A percentile compares a stretch with the other conserved stretches of the same genome.
Conservation (phyloP, 805 yeast species). For the Wickerhamomyces chambardii region DNA sequence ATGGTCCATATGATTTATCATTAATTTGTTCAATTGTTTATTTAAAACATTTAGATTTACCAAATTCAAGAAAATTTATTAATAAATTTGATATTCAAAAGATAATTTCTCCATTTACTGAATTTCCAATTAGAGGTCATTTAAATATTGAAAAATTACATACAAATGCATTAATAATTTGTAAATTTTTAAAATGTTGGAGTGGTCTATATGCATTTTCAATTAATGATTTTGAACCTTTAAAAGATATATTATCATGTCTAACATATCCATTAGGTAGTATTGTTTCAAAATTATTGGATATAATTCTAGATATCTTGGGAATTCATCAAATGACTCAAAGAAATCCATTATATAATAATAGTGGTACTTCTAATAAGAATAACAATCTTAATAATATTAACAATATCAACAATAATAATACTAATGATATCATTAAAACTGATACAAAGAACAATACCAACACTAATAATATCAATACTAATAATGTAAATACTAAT, state of each 20-base stretch:
- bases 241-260: conserved; percentile 52
- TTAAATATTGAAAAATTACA: conserved; percentile 47
- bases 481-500: too few relatives aligned
- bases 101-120: conserved; percentile 66
- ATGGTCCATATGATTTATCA: conserved; percentile 40
- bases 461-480: too few relatives aligned
- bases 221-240: conserved; percentile 41
- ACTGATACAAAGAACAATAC: too few relatives aligned
- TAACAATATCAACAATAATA: too few relatives aligned
- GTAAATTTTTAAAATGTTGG: conserved; percentile 60
- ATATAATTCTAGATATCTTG: conserved; percentile 61
- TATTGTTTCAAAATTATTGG: conserved; percentile 56
- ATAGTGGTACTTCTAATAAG: conserved; percentile 10
- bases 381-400: too few relatives aligned
- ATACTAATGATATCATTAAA: too few relatives aligned
- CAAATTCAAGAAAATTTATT: conserved; percentile 41
- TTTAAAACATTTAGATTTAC: conserved; percentile 46
- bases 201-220: conserved; percentile 67
- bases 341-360: conserved; percentile 1
- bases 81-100: conserved; percentile 53
- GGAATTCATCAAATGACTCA: conserved; percentile 42
- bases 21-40: conserved; percentile 36
- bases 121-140: conserved; percentile 38
- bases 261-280: conserved; percentile 47
- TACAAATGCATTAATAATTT: conserved; percentile 47